phyloP scores from a whole-genome alignment of 805 yeast species.

The Saitoella complicata region DNA sequence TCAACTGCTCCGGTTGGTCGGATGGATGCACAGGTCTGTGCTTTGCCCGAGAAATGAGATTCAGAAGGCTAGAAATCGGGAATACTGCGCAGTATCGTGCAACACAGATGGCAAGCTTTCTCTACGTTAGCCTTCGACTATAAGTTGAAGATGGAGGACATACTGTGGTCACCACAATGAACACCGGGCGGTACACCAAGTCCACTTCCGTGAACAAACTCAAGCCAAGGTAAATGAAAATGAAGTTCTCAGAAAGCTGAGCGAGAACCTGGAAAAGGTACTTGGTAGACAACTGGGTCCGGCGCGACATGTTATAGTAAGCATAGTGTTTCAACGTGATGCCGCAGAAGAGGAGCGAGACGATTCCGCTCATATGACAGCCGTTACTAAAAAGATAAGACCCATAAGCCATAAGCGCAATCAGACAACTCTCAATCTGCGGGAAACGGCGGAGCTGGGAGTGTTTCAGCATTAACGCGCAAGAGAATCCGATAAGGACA shows the following conservation, averaged over 20 bases:
- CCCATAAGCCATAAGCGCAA: constrained; percentile 79
- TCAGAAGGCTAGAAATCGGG: constrained; percentile 73
- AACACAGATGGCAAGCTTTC: constrained; percentile 53
- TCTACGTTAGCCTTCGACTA: not conserved
- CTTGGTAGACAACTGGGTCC: constrained; percentile 92
- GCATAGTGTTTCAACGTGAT: constrained; percentile 95
- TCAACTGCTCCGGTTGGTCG: constrained; percentile 64
- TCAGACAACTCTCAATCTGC: constrained; percentile 91
- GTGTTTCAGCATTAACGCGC: constrained; percentile 80
- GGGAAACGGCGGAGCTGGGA: constrained; percentile 87
- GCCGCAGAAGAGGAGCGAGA: constrained; percentile 80
- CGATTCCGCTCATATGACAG: constrained; percentile 89
- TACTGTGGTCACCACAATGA: constrained; percentile 76
- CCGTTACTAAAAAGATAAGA: constrained; percentile 97
- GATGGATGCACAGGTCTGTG: constrained; percentile 23
- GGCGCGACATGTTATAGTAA: constrained; percentile 89
- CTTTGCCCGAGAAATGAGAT: constrained; percentile 55
- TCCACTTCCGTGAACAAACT: constrained; percentile 93
- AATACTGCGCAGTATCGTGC: constrained; percentile 97
- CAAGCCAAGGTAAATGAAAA: constrained; percentile 84
- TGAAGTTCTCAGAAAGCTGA: constrained; percentile 88
- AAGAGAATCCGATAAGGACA: constrained; percentile 66
- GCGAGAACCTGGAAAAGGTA: constrained; percentile 89
- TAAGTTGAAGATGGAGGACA: not conserved
- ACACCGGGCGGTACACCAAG: constrained; percentile 79